Evolutionary conservation across 2,329 filamentous ascomycete genomes (phyloP).

Genomic region (Fusarium ramigenum): DNA sequence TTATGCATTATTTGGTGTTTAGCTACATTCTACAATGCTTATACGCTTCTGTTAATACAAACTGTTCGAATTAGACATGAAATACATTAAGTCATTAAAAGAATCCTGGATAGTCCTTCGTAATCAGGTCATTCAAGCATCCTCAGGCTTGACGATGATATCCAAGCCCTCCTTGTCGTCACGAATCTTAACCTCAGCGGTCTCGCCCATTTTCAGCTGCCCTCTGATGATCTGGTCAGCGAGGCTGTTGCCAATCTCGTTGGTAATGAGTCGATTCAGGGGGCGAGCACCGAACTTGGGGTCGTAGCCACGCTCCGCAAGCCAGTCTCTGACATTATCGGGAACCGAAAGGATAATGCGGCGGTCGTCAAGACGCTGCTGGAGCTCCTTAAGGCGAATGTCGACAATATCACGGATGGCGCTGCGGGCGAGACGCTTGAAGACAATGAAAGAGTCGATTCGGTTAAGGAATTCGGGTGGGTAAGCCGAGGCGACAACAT

Average conservation of each 20-base stretch:
- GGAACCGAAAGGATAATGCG: conserved; percentile 80
- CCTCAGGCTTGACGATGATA: conserved; percentile 49
- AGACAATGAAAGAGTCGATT: conserved; percentile 96
- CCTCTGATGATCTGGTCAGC: conserved; percentile 94
- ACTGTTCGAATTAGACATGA: conserved; percentile 23
- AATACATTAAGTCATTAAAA: conserved; percentile 40
- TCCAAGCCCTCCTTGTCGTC: conserved; percentile 68
- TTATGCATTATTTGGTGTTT: conserved; percentile 13
- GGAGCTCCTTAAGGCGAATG: conserved; percentile 86
- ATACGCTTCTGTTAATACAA: conserved; percentile 5
- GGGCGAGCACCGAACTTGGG: conserved; percentile 91
- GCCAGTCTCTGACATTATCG: conserved; percentile 80
- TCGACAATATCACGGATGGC: conserved; percentile 93
- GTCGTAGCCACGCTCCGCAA: conserved; percentile 90
- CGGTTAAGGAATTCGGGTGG: conserved; percentile 96
- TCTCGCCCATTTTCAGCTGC: conserved; percentile 78
- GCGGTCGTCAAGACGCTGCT: conserved; percentile 82
- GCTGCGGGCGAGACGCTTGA: conserved; percentile 81
- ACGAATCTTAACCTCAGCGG: conserved; percentile 74
- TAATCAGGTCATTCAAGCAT: neutral
- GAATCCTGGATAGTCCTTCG: neutral
- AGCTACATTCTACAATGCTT: conserved; percentile 23
- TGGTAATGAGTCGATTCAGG: conserved; percentile 88
- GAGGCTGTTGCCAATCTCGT: conserved; percentile 86
- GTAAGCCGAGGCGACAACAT: conserved; percentile 78